A percentile compares a stretch with the other conserved stretches of the same genome.
Evolutionary conservation across 352 stramenopile species (phyloP).

Genomic region (Pythium folliculosum): DNA sequence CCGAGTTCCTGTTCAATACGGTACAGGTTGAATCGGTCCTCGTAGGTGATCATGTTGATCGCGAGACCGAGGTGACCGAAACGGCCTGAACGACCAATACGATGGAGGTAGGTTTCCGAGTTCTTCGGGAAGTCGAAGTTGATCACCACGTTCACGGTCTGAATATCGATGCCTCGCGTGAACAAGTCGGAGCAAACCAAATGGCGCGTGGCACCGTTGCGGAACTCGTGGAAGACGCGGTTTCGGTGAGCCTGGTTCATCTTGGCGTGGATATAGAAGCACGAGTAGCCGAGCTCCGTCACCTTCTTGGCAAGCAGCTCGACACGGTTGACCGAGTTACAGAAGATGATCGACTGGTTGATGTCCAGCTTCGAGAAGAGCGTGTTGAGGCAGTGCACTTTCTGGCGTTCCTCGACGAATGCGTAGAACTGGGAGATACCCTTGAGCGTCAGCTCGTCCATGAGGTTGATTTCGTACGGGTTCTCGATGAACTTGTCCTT

Average conservation of each 20-base stretch:
- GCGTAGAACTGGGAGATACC: conserved; percentile 99
- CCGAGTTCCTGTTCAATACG: conserved; percentile 99
- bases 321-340: conserved; percentile 99
- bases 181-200: conserved; percentile 99
- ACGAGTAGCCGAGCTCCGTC: conserved; percentile 99
- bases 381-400: conserved; percentile 99
- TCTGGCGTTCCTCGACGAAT: conserved; percentile 99
- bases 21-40: conserved; percentile 98
- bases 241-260: conserved; percentile 99
- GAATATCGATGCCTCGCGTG: conserved; percentile 99
- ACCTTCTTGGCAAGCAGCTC: conserved; percentile 99
- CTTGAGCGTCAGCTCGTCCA: conserved; percentile 99
- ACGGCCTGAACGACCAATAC: conserved; percentile 97
- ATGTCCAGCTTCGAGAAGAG: conserved; percentile 99
- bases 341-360: conserved; percentile 99
- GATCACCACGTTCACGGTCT: conserved; percentile 99
- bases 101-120: conserved; percentile 99
- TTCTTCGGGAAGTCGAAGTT: conserved; percentile 99
- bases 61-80: conserved; percentile 99
- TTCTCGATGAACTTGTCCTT: conserved; percentile 98
- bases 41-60: conserved; percentile 99
- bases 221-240: conserved; percentile 99
- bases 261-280: conserved; percentile 99
- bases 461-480: conserved; percentile 99
- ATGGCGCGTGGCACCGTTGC: conserved; percentile 96